Conservation (phyloP, 495 filamentous ascomycete species). For the Staphylotrichum longicolle region DNA sequence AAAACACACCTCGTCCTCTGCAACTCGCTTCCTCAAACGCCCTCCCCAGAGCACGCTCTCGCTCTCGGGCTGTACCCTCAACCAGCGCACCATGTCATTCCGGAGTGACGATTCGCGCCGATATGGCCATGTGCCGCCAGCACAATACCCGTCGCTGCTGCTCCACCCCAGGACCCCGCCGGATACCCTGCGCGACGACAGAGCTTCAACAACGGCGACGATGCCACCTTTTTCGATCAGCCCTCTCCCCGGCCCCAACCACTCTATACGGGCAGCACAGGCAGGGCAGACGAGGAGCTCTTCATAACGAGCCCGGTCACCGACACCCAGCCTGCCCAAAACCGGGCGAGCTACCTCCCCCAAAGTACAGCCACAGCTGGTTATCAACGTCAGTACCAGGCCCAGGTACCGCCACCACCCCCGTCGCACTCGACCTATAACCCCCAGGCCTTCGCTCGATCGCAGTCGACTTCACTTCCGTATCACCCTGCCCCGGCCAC, state of each 20-base stretch:
- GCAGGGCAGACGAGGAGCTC: constrained; percentile 47
- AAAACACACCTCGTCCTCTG: background rate
- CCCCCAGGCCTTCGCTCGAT: constrained; percentile 72
- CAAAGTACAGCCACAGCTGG: constrained; percentile 53
- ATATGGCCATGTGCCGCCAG: constrained; percentile 57
- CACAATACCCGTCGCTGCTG: constrained; percentile 50
- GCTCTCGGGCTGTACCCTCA: background rate
- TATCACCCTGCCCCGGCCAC: constrained; percentile 42
- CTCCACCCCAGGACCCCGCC: constrained; percentile 36
- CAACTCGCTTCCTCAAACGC: background rate
- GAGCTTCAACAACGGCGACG: constrained; percentile 80
- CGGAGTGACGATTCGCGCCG: constrained; percentile 53
- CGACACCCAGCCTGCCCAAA: constrained; percentile 35
- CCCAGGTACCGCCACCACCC: constrained; percentile 45
- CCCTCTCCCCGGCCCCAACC: constrained; percentile 21
- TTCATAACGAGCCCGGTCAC: constrained; percentile 45
- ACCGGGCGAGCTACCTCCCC: constrained; percentile 44
- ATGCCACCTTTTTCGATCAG: constrained; percentile 55
- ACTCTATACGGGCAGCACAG: constrained; percentile 21
- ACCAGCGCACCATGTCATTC: constrained; percentile 50
- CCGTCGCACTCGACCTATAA: constrained; percentile 68
- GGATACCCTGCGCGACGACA: constrained; percentile 54
- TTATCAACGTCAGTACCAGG: constrained; percentile 61
- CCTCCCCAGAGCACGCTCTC: constrained; percentile 3
- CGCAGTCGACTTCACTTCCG: constrained; percentile 54